These are phyloP conservation scores for Pichia occidentalis DNA, from an alignment of 805 yeast genomes.

Conservation along the genomic window DNA sequence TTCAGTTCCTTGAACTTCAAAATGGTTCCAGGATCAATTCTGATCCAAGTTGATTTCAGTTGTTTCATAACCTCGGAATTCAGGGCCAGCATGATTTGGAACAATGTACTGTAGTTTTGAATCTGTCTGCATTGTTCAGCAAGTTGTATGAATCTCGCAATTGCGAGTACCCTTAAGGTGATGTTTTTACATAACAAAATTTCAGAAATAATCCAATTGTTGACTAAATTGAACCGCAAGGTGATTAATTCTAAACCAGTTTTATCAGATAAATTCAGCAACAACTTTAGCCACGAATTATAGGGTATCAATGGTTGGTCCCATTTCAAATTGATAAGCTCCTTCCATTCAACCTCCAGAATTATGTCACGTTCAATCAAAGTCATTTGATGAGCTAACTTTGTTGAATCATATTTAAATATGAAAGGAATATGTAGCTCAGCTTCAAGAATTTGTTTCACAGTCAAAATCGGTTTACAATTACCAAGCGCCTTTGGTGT, in stretches of 20 bases:
- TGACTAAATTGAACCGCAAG: slow-evolving; percentile 79
- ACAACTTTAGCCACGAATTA: slow-evolving; percentile 76
- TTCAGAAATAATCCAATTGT: slow-evolving; percentile 90
- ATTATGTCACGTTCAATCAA: slow-evolving; percentile 79
- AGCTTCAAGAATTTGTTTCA: slow-evolving; percentile 37
- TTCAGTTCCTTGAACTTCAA: slow-evolving; percentile 62
- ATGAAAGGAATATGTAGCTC: slow-evolving; percentile 76
- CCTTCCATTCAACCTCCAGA: slow-evolving; percentile 87
- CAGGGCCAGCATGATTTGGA: slow-evolving; percentile 81
- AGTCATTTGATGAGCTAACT: slow-evolving; percentile 77
- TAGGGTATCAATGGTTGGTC: slow-evolving; percentile 57
- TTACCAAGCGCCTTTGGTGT: slow-evolving; percentile 24
- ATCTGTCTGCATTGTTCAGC: slow-evolving; percentile 66
- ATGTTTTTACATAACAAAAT: slow-evolving; percentile 60
- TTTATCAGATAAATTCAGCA: slow-evolving; percentile 41
- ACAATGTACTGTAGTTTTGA: slow-evolving; percentile 81
- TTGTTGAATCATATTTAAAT: slow-evolving; percentile 58
- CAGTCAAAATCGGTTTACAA: slow-evolving; percentile 17
- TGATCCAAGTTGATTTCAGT: slow-evolving; percentile 66
- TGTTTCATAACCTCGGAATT: slow-evolving; percentile 57
- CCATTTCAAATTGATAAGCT: slow-evolving; percentile 73
- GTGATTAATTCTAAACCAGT: slow-evolving; percentile 79
- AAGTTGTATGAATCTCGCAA: slow-evolving; percentile 82
- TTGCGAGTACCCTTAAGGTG: slow-evolving; percentile 55
- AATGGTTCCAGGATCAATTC: slow-evolving; percentile 65